These are phyloP conservation scores for Evansstolkia leycettana DNA, from an alignment of 495 filamentous ascomycete species.

Conservation along the genomic window DNA sequence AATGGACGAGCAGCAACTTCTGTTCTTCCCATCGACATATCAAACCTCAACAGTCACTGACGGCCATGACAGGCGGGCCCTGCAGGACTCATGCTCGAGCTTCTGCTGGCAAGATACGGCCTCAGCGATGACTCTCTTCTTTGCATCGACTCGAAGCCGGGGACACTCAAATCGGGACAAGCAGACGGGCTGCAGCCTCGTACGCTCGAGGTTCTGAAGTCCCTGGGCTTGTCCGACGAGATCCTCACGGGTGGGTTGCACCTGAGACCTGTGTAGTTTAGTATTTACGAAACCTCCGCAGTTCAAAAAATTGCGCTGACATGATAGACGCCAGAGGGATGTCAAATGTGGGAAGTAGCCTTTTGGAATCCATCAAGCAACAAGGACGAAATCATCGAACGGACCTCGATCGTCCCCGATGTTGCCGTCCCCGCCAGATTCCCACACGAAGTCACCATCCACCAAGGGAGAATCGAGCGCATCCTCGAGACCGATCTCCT, in stretches of 20 bases:
- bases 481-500: constrained; percentile 45
- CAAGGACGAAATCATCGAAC: constrained; percentile 38
- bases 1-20: no score
- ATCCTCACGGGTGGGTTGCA: no score
- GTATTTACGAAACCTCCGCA: no score
- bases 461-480: constrained; percentile 50
- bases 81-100: constrained; percentile 33
- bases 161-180: constrained; percentile 39
- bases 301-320: constrained; percentile 41
- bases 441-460: constrained; percentile 44
- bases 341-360: constrained; percentile 38
- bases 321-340: no score
- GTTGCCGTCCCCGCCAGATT: constrained; percentile 34
- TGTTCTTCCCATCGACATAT: no score
- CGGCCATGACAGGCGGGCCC: constrained; percentile 27
- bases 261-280: no score
- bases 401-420: constrained; percentile 34
- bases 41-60: no score
- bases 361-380: constrained; percentile 37
- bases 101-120: constrained; percentile 37
- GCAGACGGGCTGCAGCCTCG: constrained; percentile 53
- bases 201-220: constrained; percentile 51
- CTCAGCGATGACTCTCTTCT: constrained; percentile 28
- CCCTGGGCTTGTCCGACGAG: constrained; percentile 23
- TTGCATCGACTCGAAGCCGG: constrained; percentile 34